Evolutionary conservation across 352 stramenopile species (phyloP), one percentile per base, ranked within the genome.

Genomic region (Phytophthora pinifolia): DNA sequence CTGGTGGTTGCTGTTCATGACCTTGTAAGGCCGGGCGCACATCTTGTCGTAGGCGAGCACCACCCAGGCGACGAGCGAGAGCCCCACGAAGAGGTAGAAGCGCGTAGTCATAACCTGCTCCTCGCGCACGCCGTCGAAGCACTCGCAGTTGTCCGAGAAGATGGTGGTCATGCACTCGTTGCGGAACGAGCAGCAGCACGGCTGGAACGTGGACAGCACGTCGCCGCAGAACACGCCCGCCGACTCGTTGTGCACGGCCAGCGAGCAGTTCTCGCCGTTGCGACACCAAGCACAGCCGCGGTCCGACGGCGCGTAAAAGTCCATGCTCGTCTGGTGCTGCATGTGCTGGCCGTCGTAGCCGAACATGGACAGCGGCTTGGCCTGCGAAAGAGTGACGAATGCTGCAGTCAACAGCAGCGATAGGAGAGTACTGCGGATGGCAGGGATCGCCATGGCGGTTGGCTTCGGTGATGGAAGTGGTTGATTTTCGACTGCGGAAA

Each of bases 151-250:
- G 60, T 88, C 66, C 7, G 65, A 83, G 62, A 86, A 88, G 39
- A 88, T 86, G 46, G 76, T 89, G 29, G 74, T 88, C 62, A 83
- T 85, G 54, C 80, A 91, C 53, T 89, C 78, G 54, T 88, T 89
- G 15, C 74, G 76, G 65, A 77, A 88, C 35, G 71, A 41, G 54
- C 80, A 91, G 72, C 80, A 91, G 63, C 80, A 91, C 50, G 80
- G 78, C 50, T 83, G 70, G 41, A 87, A 79, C 39, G 78, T 84
- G 57, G 66, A 63, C 49, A 86, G 47, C 31, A 89, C 58, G 37
- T 91, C 76, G 7, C 81, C 76, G 22, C 81, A 91, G 59, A 85
- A 91, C 44, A 88, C 80, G 20, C 80, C 80, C 0, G 43, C 53
- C 6, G 60, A 76, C 29, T 54, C 31, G 44, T 89, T 88, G 36